Evolutionary conservation across 306 rosid species (phyloP), one percentile per base, ranked within the genome.

Genomic region (Benincasa hispida): DNA sequence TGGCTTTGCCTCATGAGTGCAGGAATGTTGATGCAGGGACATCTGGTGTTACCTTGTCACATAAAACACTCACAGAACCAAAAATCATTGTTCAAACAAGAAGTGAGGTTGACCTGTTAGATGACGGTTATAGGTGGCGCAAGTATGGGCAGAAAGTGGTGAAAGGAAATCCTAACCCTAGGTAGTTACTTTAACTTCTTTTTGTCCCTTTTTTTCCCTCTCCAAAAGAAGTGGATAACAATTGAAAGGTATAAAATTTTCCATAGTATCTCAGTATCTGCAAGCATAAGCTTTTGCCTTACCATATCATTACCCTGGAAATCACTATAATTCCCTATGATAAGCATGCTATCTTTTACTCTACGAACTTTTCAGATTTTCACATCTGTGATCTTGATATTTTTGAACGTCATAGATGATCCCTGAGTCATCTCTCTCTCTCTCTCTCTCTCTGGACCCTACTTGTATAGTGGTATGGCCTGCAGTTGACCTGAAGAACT

Each of bases 141-240:
- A 94, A 94, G 85, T 95, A 92, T 72, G 99, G 99, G 34, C 99
- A 95, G 80, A 95, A 95, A 85, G 94, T 95, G 78, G 99, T 95
- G 45, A 95, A 95, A 83, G 99, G 99, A 79, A 95, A 95, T 79
- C 97, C 98, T 85, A 90, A 95, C 82, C 99, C 99, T 35, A 95
- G 99, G 99, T 95, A 82, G 66, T n/a, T 58, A 72, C 77, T 78
- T 25, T 27, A 77, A 65, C 47, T 39, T 74, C 76, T 68, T 60
- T 6, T 80, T 81, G 6, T 67, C 34, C 8, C 39, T 54, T 37
- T 67, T 53, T 47, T 47, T 14, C 5, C 6, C 39, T 41, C 48
- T 42, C 48, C 14, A 42, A 10, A 11, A 42, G 8, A 37, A 37
- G 41, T 37, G 41, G 41, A 37, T 37, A 9, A 37, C 41, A 37